Percentiles rank a stretch among this genome's conserved stretches.
Evolutionary conservation across 441 rosid genomes (phyloP).

Genomic region (Gossypium davidsonii): DNA sequence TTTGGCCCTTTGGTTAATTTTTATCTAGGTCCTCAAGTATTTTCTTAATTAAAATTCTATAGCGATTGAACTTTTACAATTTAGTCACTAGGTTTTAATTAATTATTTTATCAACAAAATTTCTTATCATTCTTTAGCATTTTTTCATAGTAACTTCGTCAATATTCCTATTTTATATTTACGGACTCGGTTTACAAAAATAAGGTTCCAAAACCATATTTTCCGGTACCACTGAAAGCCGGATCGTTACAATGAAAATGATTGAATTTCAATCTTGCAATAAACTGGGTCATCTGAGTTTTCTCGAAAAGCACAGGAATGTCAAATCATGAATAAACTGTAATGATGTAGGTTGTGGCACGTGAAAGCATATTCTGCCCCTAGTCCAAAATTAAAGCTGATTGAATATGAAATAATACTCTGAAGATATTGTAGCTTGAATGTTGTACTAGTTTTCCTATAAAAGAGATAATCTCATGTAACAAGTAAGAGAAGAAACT

Average conservation of each 20-base stretch:
- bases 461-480: not conserved
- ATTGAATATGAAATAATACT: not conserved
- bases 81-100: not conserved
- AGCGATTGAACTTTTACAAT: not conserved
- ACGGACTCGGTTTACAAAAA: not conserved
- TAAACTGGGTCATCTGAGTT: not conserved
- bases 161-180: no score
- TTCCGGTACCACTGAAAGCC: not conserved
- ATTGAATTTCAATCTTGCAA: not conserved
- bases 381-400: not conserved
- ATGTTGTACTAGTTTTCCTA: not conserved
- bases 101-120: not conserved
- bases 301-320: not conserved
- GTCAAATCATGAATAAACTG: not conserved
- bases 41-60: not conserved
- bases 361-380: not conserved
- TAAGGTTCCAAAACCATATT: not conserved
- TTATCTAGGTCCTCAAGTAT: not conserved
- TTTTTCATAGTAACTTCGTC: not conserved
- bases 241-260: not conserved
- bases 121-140: not conserved
- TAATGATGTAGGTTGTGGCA: not conserved
- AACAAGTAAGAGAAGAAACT: not conserved
- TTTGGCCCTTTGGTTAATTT: not conserved
- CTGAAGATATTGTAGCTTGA: not conserved